Base-by-base conservation (phyloP, 1,139 yeast genomes). In the Lodderomyces margitis region DNA sequence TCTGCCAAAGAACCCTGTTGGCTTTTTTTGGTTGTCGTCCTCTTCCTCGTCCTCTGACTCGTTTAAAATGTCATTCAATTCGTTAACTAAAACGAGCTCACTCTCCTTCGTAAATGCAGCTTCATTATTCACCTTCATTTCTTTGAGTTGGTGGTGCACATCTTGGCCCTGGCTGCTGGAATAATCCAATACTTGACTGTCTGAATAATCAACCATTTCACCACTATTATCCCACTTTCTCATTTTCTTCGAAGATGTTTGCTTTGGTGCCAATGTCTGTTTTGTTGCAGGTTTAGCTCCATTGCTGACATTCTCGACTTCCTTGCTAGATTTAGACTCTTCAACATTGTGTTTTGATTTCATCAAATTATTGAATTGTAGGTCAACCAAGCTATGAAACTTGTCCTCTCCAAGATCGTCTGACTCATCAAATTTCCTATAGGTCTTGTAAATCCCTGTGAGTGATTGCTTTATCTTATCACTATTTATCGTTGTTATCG, bases 221-320 rank as follows among this genome's bases (percentile, higher is more conserved):
- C 66, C 69, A 35, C 66, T 72, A 38, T 68, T 70, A 39, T 68
- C 72, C 78, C 78, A 72, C 47, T 66, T 69, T 46, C 78, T 59
- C 77, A 71, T 68, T 50, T 69, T 70, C 51, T 71, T 68, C 31
- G 46, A 44, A 37, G 40, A 47, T 21, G 21, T 7, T 30, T 36
- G 21, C 20, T 39, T 14, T 23, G 27, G 41, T 35, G 34, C 6
- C n/a, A 25, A 21, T 28, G 38, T 9, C 11, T 35, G 38, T 16
- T 30, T 19, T 11, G 10, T 19, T 4, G 23, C 23, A 15, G 35
- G 47, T 43, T 48, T 46, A 43, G 50, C 47, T 30, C 52, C 31
- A n/a, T 46, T 4, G 61, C 57, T 5, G 61, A 53, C 17, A 44
- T 41, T 3, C 53, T 45, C 7, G 52, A 54, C 23, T 50, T 47